A percentile compares a stretch with the other conserved stretches of the same genome.
These are phyloP conservation scores for Malassezia cuniculi DNA, from an alignment of 1,284 basidiomycete genomes.

Conservation along the genomic window DNA sequence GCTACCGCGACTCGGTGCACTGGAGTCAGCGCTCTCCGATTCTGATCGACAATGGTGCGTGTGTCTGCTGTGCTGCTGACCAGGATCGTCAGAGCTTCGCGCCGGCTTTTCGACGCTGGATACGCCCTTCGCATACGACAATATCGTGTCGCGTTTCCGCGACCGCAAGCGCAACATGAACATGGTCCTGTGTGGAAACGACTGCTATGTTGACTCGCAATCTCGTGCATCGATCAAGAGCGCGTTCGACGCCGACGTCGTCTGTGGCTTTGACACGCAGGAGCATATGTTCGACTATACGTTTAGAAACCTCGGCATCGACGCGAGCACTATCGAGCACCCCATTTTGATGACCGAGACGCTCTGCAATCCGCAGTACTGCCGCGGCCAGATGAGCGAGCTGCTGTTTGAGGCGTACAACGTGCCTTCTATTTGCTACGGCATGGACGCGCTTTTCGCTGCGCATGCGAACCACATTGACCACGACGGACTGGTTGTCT, in stretches of 20 bases:
- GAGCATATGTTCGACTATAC: conserved; percentile 88
- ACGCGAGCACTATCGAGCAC: conserved; percentile 65
- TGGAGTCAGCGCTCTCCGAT: conserved; percentile 49
- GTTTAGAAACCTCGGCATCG: conserved; percentile 73
- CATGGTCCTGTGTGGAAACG: conserved; percentile 34
- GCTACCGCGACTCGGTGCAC: conserved; percentile 22
- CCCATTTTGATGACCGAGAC: conserved; percentile 90
- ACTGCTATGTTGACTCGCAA: conserved; percentile 36
- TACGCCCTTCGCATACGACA: conserved; percentile 29
- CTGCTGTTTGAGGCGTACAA: conserved; percentile 89
- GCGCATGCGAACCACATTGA: conserved; percentile 52
- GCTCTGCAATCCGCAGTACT: conserved; percentile 76
- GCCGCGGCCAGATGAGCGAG: conserved; percentile 77
- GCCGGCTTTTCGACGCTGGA: conserved; percentile 59
- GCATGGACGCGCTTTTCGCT: conserved; percentile 82
- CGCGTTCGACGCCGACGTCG: conserved; percentile 38
- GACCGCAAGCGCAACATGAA: conserved; percentile 34
- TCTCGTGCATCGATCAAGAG: conserved; percentile 26
- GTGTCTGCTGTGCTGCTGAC: not conserved
- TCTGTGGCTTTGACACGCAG: conserved; percentile 50
- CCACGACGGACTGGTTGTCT: conserved; percentile 32
- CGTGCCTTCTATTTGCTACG: conserved; percentile 73
- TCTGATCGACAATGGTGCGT: conserved; percentile 72
- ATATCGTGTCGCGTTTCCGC: conserved; percentile 32
- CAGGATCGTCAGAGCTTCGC: conserved; percentile 64